Base-by-base conservation (phyloP, 2,329 filamentous ascomycete species). In the Coleophoma cylindrospora region DNA sequence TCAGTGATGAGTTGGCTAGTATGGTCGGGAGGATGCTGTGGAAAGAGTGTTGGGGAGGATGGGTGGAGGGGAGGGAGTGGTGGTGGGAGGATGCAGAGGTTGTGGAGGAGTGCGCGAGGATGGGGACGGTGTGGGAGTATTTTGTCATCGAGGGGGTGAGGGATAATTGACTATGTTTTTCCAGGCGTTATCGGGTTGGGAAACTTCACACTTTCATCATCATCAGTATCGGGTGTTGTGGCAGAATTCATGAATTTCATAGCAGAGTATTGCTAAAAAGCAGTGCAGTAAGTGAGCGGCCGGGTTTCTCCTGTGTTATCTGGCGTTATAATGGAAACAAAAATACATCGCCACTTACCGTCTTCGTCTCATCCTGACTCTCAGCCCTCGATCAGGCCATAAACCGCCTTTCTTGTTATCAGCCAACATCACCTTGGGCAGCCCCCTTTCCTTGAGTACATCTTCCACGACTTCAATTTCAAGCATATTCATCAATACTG, bases 81-180 rank as follows among this genome's bases (percentile, higher is more conserved):
- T 85, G 81, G 81, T 84, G 81, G 81, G 78, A 84, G 40, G 75
- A 83, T 33, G 64, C 68, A 12, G 70, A 65, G 1, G 79, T 78
- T 50, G 65, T 81, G 2, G 69, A 75, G 38, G 81, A 84, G 62
- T 84, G 81, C 52, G 60, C 73, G 14, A 65, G 73, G 49, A 61
- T 76, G 53, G 73, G 73, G 4, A 84, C 81, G 0, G 70, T 72
- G 49, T 84, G 80, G 79, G 76, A 83, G 54, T 83, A 81, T 58
- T 73, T 73, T 47, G 65, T 79, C 17, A 76, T 84, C 50, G 72
- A 80, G 49, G 79, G 75, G 1, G 70, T 81, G 27, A 83, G 79
- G 58, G 70, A 61, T 27, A 27, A 10, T 27, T 27, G 9, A 27
- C 27, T 27, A 8, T 14, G n/a, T 38, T 40, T n/a, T 8, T 40